Percentiles rank a stretch among this genome's conserved stretches.
Conservation (phyloP, 129 eudicot species). For the Flaveria linearis region DNA sequence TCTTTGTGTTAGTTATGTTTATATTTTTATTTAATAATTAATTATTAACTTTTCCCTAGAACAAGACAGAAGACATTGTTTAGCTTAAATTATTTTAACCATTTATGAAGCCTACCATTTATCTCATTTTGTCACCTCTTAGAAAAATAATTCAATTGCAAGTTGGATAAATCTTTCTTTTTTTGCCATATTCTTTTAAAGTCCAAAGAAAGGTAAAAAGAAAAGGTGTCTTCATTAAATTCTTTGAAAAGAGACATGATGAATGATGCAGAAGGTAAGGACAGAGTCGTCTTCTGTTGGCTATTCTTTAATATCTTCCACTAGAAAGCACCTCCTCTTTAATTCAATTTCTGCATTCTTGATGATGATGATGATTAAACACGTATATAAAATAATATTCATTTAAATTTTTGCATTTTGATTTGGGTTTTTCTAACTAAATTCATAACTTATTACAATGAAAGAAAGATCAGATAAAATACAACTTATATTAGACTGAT, state of each 20-base stretch:
- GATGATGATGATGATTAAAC: not conserved
- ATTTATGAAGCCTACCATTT: not conserved
- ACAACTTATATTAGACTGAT: not conserved
- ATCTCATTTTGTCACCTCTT: not conserved
- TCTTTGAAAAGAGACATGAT: slow-evolving; percentile 38
- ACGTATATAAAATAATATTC: not conserved
- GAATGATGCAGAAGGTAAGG: slow-evolving; percentile 37
- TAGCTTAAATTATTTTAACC: not conserved
- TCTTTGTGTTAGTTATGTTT: too few relatives aligned
- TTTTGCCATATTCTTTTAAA: slow-evolving; percentile 18
- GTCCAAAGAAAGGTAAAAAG: slow-evolving; percentile 25
- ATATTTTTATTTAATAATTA: too few relatives aligned
- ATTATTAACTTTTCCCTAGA: too few relatives aligned
- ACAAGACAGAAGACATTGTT: not conserved
- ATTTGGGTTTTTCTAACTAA: too few relatives aligned
- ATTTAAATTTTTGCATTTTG: not conserved
- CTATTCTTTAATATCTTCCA: not conserved
- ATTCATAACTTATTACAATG: too few relatives aligned
- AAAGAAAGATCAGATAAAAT: too few relatives aligned
- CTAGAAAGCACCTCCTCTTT: slow-evolving; percentile 26
- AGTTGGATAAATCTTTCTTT: not conserved
- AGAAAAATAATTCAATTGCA: not conserved
- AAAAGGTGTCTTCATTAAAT: slow-evolving; percentile 35
- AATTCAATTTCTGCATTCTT: slow-evolving; percentile 6
- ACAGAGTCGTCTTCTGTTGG: slow-evolving; percentile 1